Base-by-base conservation (phyloP, 306 rosid genomes). In the Cyclanthera cordifolia region DNA sequence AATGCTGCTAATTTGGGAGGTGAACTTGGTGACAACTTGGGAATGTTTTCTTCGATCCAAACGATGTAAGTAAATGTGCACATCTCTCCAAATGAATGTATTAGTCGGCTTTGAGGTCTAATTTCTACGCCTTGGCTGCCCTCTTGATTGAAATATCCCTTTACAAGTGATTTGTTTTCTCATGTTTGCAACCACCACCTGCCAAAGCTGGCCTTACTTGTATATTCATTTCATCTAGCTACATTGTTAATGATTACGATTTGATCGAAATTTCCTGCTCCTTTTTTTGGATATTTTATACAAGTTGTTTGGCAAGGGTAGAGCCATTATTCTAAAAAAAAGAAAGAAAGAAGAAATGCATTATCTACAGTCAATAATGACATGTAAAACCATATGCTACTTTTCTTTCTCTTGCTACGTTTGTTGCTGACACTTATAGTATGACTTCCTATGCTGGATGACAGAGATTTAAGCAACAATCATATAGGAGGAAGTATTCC, bases 1-100 rank as follows among this genome's bases (percentile, higher is more conserved):
- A 84, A 78, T 79, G 93, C 81, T 46, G 93, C 92, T 64, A 89
- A 89, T 83, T 82, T 92, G 90, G 96, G 89, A 72, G 97, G 97
- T 72, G 88, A 75, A 77, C 76, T 92, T 53, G 95, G 97, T 52
- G 85, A 81, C 67, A 76, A 77, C 85, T 78, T 92, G 56, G 87
- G 84, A 70, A 12, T 69, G 69, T 89, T 92, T 76, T 73, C 81
- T 81, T 82, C 95, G 45, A 80, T 92, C 69, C 74, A 13, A 73
- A 69, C 57, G 74, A 85, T 92, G 97, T 92, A 84, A 84, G 81
- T 80, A 59, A 27, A 75, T 53, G 51, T 79, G 67, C 69, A 63
- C 72, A 41, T 54, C 63, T 61, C 71, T 70, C 69, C 59, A 37
- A 59, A 14, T 21, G 58, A 61, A 28, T 7, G 39, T 4, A 15